Conservation (phyloP, 306 rosid genomes). For the Cucurbita argyrosperma region DNA sequence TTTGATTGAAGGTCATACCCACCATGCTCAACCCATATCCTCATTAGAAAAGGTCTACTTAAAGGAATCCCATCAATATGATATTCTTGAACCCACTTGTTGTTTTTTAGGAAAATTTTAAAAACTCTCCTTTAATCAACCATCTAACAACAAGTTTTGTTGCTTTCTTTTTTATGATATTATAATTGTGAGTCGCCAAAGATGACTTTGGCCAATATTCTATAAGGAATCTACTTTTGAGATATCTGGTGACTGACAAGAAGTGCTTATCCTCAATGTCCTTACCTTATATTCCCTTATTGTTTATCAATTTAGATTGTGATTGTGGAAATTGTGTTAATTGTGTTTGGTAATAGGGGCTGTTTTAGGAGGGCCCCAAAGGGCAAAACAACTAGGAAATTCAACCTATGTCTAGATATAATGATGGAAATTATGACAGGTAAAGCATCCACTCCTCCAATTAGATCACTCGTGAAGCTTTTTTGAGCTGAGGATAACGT, state of each 20-base stretch:
- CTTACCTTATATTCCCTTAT: not conserved
- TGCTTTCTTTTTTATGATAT: not conserved
- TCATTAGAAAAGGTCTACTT: not conserved
- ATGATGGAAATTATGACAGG: not conserved
- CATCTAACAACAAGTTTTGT: not conserved
- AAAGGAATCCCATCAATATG: not conserved
- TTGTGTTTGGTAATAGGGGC: not conserved
- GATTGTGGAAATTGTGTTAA: too few relatives aligned
- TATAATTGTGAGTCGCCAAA: not conserved
- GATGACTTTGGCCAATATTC: not conserved
- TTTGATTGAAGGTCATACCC: not conserved
- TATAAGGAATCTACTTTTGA: constrained; percentile 31
- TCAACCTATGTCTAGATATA: not conserved
- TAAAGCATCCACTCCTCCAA: not conserved
- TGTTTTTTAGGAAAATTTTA: not conserved
- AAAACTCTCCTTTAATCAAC: not conserved
- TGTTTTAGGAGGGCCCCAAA: not conserved
- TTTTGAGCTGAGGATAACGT: not conserved
- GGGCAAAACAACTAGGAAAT: not conserved
- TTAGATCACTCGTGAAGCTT: not conserved
- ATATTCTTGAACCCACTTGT: not conserved
- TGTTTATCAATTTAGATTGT: not conserved
- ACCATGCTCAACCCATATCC: not conserved
- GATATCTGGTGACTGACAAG: constrained; percentile 2
- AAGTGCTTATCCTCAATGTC: constrained; percentile 4